A percentile compares a stretch with the other conserved stretches of the same genome.
phyloP scores from a whole-genome alignment of 495 filamentous ascomycete genomes.

The Copromyces sp. region DNA sequence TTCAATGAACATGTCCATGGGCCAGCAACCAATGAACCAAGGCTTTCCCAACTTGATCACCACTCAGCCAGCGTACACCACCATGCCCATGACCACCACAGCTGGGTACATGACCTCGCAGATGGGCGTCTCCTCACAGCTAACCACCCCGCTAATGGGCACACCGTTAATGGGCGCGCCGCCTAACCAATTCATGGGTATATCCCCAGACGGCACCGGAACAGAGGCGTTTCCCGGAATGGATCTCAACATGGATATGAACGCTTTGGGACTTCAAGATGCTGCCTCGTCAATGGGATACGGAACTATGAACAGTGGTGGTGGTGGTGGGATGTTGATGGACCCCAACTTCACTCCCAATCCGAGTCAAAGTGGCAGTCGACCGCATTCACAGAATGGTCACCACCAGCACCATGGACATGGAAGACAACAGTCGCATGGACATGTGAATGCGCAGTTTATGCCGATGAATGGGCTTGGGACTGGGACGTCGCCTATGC shows the following conservation, averaged over 20 bases:
- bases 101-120: conserved; percentile 1
- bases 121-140: conserved; percentile 1
- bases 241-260: conserved; percentile 20
- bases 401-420: not conserved
- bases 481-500: not conserved
- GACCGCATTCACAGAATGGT: not conserved
- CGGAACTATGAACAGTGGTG: not conserved
- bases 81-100: conserved; percentile 1
- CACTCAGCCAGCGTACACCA: conserved; percentile 3
- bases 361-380: not conserved
- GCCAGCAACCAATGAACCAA: not conserved
- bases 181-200: conserved; percentile 11
- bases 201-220: conserved; percentile 13
- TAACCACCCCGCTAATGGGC: conserved; percentile 12
- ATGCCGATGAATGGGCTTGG: not conserved
- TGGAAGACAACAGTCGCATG: not conserved
- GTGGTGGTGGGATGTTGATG: not conserved
- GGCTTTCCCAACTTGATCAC: not conserved
- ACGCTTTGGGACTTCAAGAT: conserved; percentile 31
- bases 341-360: not conserved
- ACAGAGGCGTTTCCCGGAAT: conserved; percentile 26
- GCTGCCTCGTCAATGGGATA: not conserved
- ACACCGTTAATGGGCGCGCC: conserved; percentile 3
- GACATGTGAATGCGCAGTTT: not conserved
- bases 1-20: conserved; percentile 6